These are phyloP conservation scores for Pichia heedii DNA, from an alignment of 805 yeast genomes.

Conservation along the genomic window DNA sequence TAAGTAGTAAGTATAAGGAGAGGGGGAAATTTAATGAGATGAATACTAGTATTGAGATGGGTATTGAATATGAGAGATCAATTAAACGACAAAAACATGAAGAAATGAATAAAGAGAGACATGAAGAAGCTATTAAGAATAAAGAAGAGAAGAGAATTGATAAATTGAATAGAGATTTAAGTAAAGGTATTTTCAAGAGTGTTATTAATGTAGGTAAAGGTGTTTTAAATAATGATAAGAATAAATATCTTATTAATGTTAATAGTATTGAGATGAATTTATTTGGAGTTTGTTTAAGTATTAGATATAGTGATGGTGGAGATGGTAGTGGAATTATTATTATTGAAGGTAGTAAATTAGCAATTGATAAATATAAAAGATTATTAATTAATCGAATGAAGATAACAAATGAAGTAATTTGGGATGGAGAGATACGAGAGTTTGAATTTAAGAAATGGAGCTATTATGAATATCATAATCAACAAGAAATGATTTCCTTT, in stretches of 20 bases:
- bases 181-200: neutral
- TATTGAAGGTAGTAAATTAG: constrained; percentile 65
- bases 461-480: constrained; percentile 41
- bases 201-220: constrained; percentile 25
- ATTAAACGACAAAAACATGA: constrained; percentile 53
- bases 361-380: constrained; percentile 53
- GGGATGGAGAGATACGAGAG: constrained; percentile 62
- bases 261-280: constrained; percentile 69
- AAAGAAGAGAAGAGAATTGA: constrained; percentile 43
- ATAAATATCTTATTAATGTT: constrained; percentile 63
- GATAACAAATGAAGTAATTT: constrained; percentile 46
- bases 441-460: constrained; percentile 64
- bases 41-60: constrained; percentile 73
- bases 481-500: constrained; percentile 25
- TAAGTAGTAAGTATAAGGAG: constrained; percentile 66
- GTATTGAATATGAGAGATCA: constrained; percentile 60
- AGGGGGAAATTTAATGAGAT: constrained; percentile 57
- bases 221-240: constrained; percentile 51
- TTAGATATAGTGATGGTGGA: constrained; percentile 28
- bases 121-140: constrained; percentile 31
- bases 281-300: constrained; percentile 43
- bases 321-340: constrained; percentile 48
- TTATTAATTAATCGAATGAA: constrained; percentile 52
- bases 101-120: constrained; percentile 48
- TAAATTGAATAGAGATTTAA: constrained; percentile 29